phyloP scores from a whole-genome alignment of 495 filamentous ascomycete species.

The Neurospora sp. region DNA sequence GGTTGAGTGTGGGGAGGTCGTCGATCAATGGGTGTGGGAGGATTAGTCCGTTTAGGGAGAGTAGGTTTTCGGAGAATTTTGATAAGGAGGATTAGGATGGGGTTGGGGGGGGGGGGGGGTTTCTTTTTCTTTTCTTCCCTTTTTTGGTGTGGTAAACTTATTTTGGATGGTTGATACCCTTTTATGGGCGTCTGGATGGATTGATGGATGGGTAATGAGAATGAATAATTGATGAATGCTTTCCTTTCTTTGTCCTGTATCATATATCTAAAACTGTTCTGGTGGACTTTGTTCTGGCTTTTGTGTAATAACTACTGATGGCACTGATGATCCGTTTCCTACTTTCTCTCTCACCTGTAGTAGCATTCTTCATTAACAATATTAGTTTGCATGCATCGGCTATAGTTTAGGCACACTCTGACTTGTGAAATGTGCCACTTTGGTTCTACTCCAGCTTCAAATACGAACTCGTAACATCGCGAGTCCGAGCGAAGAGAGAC shows the following conservation, averaged over 20 bases:
- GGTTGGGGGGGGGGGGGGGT: no score
- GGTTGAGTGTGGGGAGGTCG: background rate
- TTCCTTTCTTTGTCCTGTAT: background rate
- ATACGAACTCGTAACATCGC: background rate
- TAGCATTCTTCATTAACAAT: background rate
- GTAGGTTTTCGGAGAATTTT: slow-evolving; percentile 28
- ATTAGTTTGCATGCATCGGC: no score
- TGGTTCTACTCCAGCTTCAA: background rate
- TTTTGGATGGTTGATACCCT: background rate
- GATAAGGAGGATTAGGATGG: background rate
- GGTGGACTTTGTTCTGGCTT: background rate
- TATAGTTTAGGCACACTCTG: no score
- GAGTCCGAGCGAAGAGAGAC: background rate
- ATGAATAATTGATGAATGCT: background rate
- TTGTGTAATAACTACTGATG: background rate
- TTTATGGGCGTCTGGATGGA: background rate
- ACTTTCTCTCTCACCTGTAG: background rate
- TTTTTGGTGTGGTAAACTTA: no score
- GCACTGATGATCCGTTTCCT: background rate
- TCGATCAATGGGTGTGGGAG: slow-evolving; percentile 4
- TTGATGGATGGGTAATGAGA: background rate
- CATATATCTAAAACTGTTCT: background rate
- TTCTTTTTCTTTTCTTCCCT: no score
- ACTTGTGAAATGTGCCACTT: background rate
- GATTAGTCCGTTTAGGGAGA: slow-evolving; percentile 34